Conservation (phyloP, 768 basidiomycete species). For the Kwoniella sp. region DNA sequence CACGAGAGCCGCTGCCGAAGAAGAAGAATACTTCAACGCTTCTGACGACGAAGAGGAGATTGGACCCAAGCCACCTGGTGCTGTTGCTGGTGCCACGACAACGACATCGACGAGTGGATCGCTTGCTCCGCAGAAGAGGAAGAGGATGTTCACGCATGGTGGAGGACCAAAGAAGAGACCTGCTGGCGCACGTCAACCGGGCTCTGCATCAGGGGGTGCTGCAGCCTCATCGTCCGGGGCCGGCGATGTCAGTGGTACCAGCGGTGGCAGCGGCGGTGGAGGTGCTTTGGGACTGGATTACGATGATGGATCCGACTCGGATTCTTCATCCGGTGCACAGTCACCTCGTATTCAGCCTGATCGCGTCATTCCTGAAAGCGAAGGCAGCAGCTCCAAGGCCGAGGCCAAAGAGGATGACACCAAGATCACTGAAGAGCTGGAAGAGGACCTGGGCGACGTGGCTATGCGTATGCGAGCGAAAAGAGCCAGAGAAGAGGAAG, state of each 20-base stretch:
- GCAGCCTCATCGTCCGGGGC: neutral
- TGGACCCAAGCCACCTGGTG: constrained; percentile 25
- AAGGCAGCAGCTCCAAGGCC: neutral
- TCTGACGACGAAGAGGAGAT: constrained; percentile 71
- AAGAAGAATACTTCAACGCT: constrained; percentile 91
- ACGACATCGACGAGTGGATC: neutral
- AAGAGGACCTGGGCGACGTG: constrained; percentile 55
- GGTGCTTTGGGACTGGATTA: constrained; percentile 50
- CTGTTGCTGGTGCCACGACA: neutral
- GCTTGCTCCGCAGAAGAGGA: constrained; percentile 33
- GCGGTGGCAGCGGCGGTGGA: constrained; percentile 13
- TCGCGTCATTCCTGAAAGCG: neutral
- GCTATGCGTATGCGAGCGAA: constrained; percentile 68
- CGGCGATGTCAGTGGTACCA: neutral
- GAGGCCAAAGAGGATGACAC: neutral
- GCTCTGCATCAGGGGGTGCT: neutral
- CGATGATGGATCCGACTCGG: constrained; percentile 54
- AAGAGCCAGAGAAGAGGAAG: constrained; percentile 67
- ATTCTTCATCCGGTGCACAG: constrained; percentile 33
- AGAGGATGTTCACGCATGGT: constrained; percentile 60
- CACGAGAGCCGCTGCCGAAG: constrained; percentile 68
- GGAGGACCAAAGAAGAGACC: constrained; percentile 25
- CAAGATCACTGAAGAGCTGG: constrained; percentile 54
- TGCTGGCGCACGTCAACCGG: constrained; percentile 60
- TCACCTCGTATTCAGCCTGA: constrained; percentile 26